Evolutionary conservation across 2,329 filamentous ascomycete species (phyloP), one percentile per base, ranked within the genome.

Genomic region (Talaromyces sp.): DNA sequence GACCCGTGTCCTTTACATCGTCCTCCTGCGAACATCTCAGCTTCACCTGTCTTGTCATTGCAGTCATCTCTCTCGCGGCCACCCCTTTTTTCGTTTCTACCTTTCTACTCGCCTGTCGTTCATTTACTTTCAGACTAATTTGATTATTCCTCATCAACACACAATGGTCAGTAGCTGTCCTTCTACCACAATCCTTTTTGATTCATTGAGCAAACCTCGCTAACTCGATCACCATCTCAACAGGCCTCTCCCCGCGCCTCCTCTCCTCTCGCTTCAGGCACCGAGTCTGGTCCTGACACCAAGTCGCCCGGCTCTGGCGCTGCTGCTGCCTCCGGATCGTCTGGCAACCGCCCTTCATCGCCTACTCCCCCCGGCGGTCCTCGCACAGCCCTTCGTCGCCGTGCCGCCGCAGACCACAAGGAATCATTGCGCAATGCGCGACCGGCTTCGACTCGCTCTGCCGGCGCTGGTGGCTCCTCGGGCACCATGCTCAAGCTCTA

Each of bases 401-500:
- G 94, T 75, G 93, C 94, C 50, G 94, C 94, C 31, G 93, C 93
- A 70, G 94, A 97, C 77, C 90, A 96, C 81, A 96, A 96, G 79
- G 94, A 97, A 80, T 94, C 95, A 80, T 86, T 93, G 69, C 92
- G 93, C 72, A 99, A 96, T 88, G 89, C 86, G 66, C 85, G 94
- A 68, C 94, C 94, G 56, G 90, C 88, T 76, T 96, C 90, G 81
- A 99, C 94, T 67, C 86, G 94, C 70, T 88, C 93, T 43, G 94
- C 94, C 35, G 94, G 94, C 69, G 94, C 94, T 19, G 94, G 94
- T 67, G 94, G 94, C 66, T 97, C 92, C 75, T 96, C 89, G 77
- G 96, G 91, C 81, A 99, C 94, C 57, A 99, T 99, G 94, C 83
- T 99, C 81, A 93, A 92, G 79, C 88, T 99, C 51, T 99, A 99